Percentiles rank a stretch among this genome's conserved stretches.
Conservation (phyloP, 495 filamentous ascomycete genomes). For the Aspergillus saccharolyticus region DNA sequence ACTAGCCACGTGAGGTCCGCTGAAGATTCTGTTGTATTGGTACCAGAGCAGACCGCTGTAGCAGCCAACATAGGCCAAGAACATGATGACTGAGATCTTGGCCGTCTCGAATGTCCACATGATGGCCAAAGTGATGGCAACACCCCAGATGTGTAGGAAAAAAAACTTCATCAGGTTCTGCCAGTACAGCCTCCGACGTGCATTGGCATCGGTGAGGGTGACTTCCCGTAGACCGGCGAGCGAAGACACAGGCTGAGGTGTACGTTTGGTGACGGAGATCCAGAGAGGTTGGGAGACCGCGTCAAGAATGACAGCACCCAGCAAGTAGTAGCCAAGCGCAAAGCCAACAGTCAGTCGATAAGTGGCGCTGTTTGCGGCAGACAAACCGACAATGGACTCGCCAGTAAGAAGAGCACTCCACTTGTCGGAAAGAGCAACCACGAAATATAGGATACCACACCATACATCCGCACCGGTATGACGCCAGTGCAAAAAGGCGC, state of each 20-base stretch:
- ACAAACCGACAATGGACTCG: constrained; percentile 14
- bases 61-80: constrained; percentile 12
- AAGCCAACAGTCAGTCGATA: constrained; percentile 16
- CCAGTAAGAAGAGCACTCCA: constrained; percentile 14
- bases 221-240: constrained; percentile 8
- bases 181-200: constrained; percentile 9
- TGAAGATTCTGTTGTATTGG: constrained; percentile 18
- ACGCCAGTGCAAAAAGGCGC: constrained; percentile 16
- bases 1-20: constrained; percentile 9
- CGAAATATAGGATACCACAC: constrained; percentile 17
- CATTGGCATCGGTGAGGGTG: not conserved
- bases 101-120: constrained; percentile 15
- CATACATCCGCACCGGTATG: constrained; percentile 17
- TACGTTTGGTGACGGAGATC: constrained; percentile 7
- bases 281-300: constrained; percentile 16
- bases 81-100: constrained; percentile 12
- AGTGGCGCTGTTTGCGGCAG: constrained; percentile 11
- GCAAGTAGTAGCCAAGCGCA: constrained; percentile 13
- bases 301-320: constrained; percentile 15
- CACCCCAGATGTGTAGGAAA: constrained; percentile 18
- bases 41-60: constrained; percentile 16
- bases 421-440: constrained; percentile 15
- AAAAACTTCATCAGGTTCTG: constrained; percentile 12
- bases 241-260: constrained; percentile 5
- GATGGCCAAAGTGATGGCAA: constrained; percentile 8